Evolutionary conservation across 257 asterid genomes (phyloP), one percentile per base, ranked within the genome.

Genomic region (Catharanthus roseus): DNA sequence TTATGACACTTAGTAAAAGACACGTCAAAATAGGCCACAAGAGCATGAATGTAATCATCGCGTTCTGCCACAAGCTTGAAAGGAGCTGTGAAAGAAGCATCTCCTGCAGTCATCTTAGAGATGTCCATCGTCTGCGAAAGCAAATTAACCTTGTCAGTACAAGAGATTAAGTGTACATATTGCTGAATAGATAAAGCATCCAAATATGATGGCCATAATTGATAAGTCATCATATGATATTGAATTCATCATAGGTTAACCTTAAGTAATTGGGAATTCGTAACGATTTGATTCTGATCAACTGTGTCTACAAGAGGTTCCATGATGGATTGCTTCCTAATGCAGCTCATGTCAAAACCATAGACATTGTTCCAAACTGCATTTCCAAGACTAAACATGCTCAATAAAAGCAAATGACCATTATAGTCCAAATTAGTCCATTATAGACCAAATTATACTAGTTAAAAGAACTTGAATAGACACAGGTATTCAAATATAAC

Each of bases 271-370:
- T 87, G 95, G 82, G 87, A 80, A 82, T 86, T 89, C 51, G 97
- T 91, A 70, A 89, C 99, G 73, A 95, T 86, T 85, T 95, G 99
- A 26, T 89, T 89, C 85, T 87, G 91, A 60, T 95, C 96, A 13
- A 95, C 99, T 9, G 85, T 88, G 86, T 95, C 99, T 72, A 95
- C 97, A 74, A 95, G 93, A 66, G 99, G 99, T 77, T 95, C 99
- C 76, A 76, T 49, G 70, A 95, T 88, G 74, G 96, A 78, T 77
- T 82, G 97, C 88, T 91, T 91, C 87, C 97, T 83, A 41, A 95
- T 89, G 85, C 99, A 95, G 86, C 96, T 95, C 99, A 95, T 95
- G 76, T 95, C 86, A 72, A 91, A 95, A 70, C 99, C 99, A 42
- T 89, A 95, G 2, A 91, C 97, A 79, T 74, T 78, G 79, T 95